These are phyloP conservation scores for Perkinsus marinus DNA, from an alignment of 169 alveolate species.

Conservation along the genomic window DNA sequence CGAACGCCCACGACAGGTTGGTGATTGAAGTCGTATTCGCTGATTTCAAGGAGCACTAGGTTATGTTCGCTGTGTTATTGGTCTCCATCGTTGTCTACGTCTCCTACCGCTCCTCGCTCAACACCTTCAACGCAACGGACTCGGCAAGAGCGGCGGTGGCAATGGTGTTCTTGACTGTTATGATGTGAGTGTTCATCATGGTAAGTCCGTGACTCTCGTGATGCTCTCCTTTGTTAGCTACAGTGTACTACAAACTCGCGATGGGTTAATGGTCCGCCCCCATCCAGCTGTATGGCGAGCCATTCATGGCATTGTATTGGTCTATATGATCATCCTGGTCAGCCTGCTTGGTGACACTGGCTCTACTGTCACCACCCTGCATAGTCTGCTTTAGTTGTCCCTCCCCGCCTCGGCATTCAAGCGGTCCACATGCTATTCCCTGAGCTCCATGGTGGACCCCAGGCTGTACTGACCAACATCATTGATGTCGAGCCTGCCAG, in stretches of 20 bases:
- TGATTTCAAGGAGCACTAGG: background rate
- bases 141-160: background rate
- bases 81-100: background rate
- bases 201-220: background rate
- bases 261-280: constrained; percentile 26
- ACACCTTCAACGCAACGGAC: background rate
- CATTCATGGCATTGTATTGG: constrained; percentile 22
- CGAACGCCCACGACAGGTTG: background rate
- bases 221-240: background rate
- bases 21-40: background rate
- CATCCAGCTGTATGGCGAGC: constrained; percentile 33
- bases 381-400: background rate
- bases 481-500: background rate
- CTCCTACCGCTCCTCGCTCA: background rate
- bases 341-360: background rate
- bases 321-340: constrained; percentile 11
- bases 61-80: background rate
- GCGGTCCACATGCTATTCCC: constrained; percentile 14
- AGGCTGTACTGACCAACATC: background rate
- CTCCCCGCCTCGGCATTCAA: constrained; percentile 8
- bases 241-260: constrained; percentile 23
- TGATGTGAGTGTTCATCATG: background rate
- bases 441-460: background rate
- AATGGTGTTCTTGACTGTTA: background rate
- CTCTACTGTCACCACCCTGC: background rate